Evolutionary conservation across 192 early-diverging fungal genomes (phyloP), one percentile per base, ranked within the genome.

Genomic region (Mortierella alpina): DNA sequence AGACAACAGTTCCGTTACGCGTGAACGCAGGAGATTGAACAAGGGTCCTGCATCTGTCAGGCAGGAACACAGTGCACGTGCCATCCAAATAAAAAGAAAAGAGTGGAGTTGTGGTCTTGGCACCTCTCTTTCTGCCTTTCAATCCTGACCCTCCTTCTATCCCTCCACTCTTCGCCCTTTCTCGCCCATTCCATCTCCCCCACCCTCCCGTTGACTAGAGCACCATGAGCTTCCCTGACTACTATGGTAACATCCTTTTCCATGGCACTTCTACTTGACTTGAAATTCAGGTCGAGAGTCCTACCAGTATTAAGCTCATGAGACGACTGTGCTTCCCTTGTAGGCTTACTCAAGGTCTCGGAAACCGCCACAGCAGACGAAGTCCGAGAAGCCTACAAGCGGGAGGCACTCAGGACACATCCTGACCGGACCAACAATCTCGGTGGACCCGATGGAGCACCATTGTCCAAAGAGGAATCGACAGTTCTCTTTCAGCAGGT

Each of bases 321-420:
- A 31, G 31, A 7, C 9, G 7, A 17, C 9, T 54, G 2, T 10
- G 20, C 20, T 31, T 22, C 2, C 44, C 44, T 49, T 17, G 45
- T 55, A n/a, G 11, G 18, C 42, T 18, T 7, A 14, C 17, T 50
- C 58, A 90, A 86, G 66, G 88, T 94, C 20, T 45, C 70, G 6
- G 81, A 86, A 49, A 88, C 78, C 7, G 91, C 94, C 2, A 89
- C 86, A 9, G 68, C 86, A 8, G 89, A 91, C 6, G 82, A 93
- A 62, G 92, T 96, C 59, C 88, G 93, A 72, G 84, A 90, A n/a
- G 95, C 92, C 0, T 96, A 96, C 75, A 95, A 94, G 84, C 86
- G 85, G 45, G 85, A 91, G 65, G 93, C 94, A 4, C 78, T 94
- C 56, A 73, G 83, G 44, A 85, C 86, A 22, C 93, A 94, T 61